Base-by-base conservation (phyloP, 768 basidiomycete species). In the Chiua virens region DNA sequence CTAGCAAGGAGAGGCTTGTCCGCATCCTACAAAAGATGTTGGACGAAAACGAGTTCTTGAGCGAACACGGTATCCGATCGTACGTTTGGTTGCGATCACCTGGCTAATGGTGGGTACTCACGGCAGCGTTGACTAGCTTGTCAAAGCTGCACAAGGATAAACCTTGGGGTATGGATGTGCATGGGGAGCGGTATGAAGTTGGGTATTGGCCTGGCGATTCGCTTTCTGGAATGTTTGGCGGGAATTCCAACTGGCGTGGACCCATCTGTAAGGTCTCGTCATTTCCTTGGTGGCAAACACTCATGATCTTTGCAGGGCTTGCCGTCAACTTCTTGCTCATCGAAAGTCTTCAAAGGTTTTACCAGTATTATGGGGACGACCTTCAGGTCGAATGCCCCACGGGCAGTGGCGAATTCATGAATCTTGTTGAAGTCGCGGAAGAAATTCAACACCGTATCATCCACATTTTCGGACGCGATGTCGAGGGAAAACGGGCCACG, bases 391-490 rank as follows among this genome's bases (percentile, higher is more conserved):
- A 99, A 70, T 99, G 97, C 63, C 97, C 97, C 5, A 94, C 92
- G 0, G 93, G 94, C 23, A 90, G 87, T 55, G 97, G 97, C n/a
- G 95, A 97, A 59, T 92, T 87, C 71, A 98, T 98, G 94, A 91
- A 93, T 65, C 83, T 99, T 8, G 91, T 87, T 10, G 80, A 83
- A 51, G 93, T 96, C 18, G 93, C 97, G 6, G 96, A 98, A 63
- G 97, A 99, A 70, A 94, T 99, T 49, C 97, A 98, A 69, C 96
- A 98, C 65, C 87, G 97, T n/a, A 85, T 98, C 55, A 99, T 98
- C 49, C 94, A 98, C 69, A 93, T 99, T 61, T 99, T 99, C 63
- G 86, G 91, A n/a, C 84, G 94, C 23, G 96, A 99, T 65, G 69
- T 81, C 55, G 80, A 91, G 53, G 94, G 95, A 10, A 79, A 82